Base-by-base conservation (phyloP, 2,329 filamentous ascomycete species). In the Bisporella sp. region DNA sequence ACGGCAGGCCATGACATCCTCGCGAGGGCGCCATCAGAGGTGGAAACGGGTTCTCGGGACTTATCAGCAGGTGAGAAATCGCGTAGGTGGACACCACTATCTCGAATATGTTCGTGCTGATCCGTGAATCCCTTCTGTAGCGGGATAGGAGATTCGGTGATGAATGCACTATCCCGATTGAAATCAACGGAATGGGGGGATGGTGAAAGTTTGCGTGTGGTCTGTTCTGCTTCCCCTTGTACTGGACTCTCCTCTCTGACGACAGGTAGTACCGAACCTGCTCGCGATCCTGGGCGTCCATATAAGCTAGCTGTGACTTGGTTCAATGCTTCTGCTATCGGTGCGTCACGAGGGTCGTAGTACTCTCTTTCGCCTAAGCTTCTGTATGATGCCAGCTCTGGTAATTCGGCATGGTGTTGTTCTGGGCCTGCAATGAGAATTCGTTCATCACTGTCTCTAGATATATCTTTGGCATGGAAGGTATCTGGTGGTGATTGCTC, bases 51-150 rank as follows among this genome's bases (percentile, higher is more conserved):
- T 45, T 58, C 51, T 58, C 62, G 49, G 50, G 53, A 49, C 55
- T 57, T 59, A 54, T 56, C 53, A 42, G 55, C 68, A 33, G 63
- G 62, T 5, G 62, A 62, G 30, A 67, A 70, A 40, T 79, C 76
- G 28, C 71, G 73, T 41, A 79, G 67, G 57, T 81, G 75, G 31
- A 81, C 73, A 30, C 76, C 78, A 63, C 79, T 82, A 59, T 83
- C 79, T 41, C 62, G 58, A 48, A 62, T 48, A 41, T 58, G 54
- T 41, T 64, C 61, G 50, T 62, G 56, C 32, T 54, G 40, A 31
- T 61, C 55, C 30, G 56, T 31, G 45, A 61, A 62, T 4, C 54
- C 53, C 12, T 21, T n/a, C 11, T 42, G 41, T 8, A 37, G 42
- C 47, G 67, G 66, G 39, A 68, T 67, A 11, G 76, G 71, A 2